Evolutionary conservation across 2,329 filamentous ascomycete species (phyloP).

Genomic region (Neopestalotiopsis rosae): DNA sequence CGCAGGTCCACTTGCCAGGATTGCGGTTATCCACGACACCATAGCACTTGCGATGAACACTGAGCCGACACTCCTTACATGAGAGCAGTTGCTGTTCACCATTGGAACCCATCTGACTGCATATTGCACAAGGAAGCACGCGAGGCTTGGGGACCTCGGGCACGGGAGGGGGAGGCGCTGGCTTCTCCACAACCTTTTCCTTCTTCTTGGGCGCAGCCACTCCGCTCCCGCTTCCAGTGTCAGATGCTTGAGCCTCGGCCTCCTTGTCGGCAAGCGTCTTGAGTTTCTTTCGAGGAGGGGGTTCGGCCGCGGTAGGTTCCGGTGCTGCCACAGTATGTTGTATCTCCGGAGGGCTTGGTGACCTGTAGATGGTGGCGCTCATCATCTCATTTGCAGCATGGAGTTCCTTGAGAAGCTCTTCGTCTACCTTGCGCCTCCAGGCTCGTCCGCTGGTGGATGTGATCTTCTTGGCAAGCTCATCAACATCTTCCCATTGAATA

Average conservation of each 20-base stretch:
- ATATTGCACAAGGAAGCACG: slow-evolving; percentile 84
- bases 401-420: slow-evolving; percentile 83
- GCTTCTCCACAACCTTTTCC: slow-evolving; percentile 63
- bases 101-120: slow-evolving; percentile 72
- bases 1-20: slow-evolving; percentile 87
- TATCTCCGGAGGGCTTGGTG: slow-evolving; percentile 35
- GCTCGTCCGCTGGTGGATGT: slow-evolving; percentile 78
- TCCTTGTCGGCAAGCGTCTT: slow-evolving; percentile 62
- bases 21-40: slow-evolving; percentile 76
- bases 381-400: slow-evolving; percentile 68
- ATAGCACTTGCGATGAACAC: slow-evolving; percentile 91
- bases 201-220: slow-evolving; percentile 60
- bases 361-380: slow-evolving; percentile 45
- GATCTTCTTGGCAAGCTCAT: slow-evolving; percentile 89
- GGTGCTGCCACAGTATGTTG: slow-evolving; percentile 36
- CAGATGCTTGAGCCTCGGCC: slow-evolving; percentile 50
- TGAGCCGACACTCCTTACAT: slow-evolving; percentile 87
- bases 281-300: slow-evolving; percentile 63
- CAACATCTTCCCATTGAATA: slow-evolving; percentile 92
- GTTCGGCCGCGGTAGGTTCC: slow-evolving; percentile 52
- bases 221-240: slow-evolving; percentile 49
- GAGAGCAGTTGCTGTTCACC: slow-evolving; percentile 72
- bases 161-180: slow-evolving; percentile 63
- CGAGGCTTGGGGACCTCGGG: slow-evolving; percentile 82
- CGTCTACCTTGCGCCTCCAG: slow-evolving; percentile 88